phyloP scores from a whole-genome alignment of 2,329 filamentous ascomycete species.

The Claviceps maximensis region DNA sequence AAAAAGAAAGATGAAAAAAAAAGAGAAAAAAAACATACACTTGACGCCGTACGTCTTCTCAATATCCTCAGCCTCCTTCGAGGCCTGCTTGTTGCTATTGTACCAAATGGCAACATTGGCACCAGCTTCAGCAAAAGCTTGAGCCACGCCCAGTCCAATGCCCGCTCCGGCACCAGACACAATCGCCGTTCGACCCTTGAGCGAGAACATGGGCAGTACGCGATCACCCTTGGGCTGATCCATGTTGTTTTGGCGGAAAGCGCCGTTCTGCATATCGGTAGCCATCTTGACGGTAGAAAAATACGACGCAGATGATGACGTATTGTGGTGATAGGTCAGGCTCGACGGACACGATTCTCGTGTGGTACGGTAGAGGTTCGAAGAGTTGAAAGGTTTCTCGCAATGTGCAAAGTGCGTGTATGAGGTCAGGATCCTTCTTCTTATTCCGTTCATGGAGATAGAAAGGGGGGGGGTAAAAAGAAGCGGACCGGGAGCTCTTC shows the following conservation, averaged over 20 bases:
- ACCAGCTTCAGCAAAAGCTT: slow-evolving; percentile 54
- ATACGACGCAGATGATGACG: no score
- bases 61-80: slow-evolving; percentile 48
- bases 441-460: neutral
- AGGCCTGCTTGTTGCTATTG: slow-evolving; percentile 52
- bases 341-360: no score
- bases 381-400: no score
- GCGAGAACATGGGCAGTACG: slow-evolving; percentile 53
- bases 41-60: slow-evolving; percentile 54
- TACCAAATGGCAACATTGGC: slow-evolving; percentile 64
- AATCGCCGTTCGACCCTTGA: slow-evolving; percentile 57
- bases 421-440: neutral
- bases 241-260: slow-evolving; percentile 46
- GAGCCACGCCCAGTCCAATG: slow-evolving; percentile 52
- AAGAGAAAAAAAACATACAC: slow-evolving; percentile 31
- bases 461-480: no score
- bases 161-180: slow-evolving; percentile 54
- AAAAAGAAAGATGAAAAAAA: neutral
- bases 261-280: slow-evolving; percentile 30
- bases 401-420: no score
- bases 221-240: slow-evolving; percentile 30
- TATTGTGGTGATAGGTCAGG: neutral
- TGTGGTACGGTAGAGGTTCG: neutral
- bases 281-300: slow-evolving; percentile 15
- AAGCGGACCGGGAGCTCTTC: neutral